Conservation (phyloP, 768 basidiomycete genomes). For the Trametes gibbosa region DNA sequence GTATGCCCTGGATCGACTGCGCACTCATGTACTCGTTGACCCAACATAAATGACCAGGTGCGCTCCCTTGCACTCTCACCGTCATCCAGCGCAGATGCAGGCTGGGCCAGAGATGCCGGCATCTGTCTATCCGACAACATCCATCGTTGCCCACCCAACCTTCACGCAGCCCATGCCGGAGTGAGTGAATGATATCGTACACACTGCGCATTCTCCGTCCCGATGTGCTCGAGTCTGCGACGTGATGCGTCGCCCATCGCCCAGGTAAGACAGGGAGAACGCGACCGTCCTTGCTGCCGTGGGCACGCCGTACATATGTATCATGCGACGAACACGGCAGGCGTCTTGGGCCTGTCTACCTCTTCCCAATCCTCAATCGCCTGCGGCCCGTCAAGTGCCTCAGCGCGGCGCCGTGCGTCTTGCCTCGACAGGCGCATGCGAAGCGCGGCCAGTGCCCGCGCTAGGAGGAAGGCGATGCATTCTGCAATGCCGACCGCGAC, state of each 20-base stretch:
- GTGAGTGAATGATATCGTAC: neutral
- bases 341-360: slow-evolving; percentile 28
- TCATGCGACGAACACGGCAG: slow-evolving; percentile 9
- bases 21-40: too few species aligned
- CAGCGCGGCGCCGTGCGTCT: slow-evolving; percentile 6
- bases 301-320: neutral
- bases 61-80: too few species aligned
- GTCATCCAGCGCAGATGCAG: neutral
- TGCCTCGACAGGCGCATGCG: slow-evolving; percentile 33
- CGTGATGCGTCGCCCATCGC: neutral
- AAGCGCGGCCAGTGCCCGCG: slow-evolving; percentile 39
- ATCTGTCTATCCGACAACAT: neutral
- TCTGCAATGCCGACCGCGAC: slow-evolving; percentile 55
- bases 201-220: neutral
- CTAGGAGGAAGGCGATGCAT: slow-evolving; percentile 48
- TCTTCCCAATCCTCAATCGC: slow-evolving; percentile 47
- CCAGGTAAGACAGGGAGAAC: neutral
- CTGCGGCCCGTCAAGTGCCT: slow-evolving; percentile 21
- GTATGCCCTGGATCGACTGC: too few species aligned
- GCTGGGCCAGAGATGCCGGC: neutral
- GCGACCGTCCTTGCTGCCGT: neutral
- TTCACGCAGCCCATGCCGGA: neutral
- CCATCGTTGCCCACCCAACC: neutral
- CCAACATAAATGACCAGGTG: too few species aligned
- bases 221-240: neutral